Evolutionary conservation across 192 early-diverging fungal genomes (phyloP).

Genomic region (Umbelopsis sp.): DNA sequence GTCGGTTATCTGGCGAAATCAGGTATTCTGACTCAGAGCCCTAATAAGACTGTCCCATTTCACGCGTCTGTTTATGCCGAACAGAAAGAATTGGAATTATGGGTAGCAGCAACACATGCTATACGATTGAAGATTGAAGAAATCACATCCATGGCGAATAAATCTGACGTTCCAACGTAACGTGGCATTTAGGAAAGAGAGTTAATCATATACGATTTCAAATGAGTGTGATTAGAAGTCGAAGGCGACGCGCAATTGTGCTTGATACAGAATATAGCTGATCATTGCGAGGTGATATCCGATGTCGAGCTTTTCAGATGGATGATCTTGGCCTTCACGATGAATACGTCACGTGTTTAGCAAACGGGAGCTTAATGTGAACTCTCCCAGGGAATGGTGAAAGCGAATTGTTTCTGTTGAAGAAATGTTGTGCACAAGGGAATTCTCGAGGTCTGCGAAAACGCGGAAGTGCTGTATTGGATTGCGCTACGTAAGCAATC

Average conservation of each 20-base stretch:
- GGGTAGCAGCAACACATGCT: conserved; percentile 17
- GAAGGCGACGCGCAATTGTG: neutral
- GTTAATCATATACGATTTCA: neutral
- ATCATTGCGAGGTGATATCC: neutral
- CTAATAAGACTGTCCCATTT: conserved; percentile 24
- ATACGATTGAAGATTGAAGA: conserved; percentile 2
- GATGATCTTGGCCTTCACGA: no score
- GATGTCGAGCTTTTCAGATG: neutral
- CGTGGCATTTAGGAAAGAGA: neutral
- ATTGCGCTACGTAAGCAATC: neutral
- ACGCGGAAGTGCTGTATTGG: neutral
- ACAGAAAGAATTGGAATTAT: conserved; percentile 26
- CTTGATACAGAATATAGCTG: neutral
- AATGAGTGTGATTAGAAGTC: conserved; percentile 3
- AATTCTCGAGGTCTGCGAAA: neutral
- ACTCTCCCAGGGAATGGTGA: no score
- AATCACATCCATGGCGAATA: neutral
- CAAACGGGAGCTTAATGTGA: no score
- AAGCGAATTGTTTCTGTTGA: no score
- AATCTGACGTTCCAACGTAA: neutral
- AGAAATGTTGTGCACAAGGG: neutral
- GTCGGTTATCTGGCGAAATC: conserved; percentile 6
- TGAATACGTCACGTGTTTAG: no score
- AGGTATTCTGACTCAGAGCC: conserved; percentile 7
- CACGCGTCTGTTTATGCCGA: conserved; percentile 29